Evolutionary conservation across 225 moss, liverwort and hornwort species (phyloP).

Genomic region (Rhytidiadelphus loreus): DNA sequence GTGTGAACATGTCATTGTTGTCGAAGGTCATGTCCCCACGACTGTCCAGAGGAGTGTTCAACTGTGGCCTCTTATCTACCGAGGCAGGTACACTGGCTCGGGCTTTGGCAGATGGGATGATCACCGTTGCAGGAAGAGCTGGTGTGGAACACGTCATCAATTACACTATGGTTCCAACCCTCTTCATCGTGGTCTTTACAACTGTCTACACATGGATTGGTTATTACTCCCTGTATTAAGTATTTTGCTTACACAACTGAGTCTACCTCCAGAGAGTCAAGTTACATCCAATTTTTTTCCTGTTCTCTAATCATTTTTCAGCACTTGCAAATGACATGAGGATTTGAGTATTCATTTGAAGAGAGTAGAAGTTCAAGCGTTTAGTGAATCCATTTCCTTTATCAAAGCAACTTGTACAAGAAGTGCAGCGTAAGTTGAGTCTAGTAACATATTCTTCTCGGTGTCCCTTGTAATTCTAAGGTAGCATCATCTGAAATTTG

Average conservation of each 20-base stretch:
- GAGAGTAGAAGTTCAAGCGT: neutral
- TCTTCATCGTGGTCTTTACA: slow-evolving; percentile 31
- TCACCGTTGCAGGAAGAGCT: slow-evolving; percentile 32
- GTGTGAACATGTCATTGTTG: slow-evolving; percentile 55
- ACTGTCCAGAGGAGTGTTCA: slow-evolving; percentile 50
- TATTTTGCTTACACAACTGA: neutral
- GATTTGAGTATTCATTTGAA: neutral
- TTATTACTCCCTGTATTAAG: slow-evolving; percentile 54
- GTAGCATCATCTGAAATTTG: neutral
- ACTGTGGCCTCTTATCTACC: slow-evolving; percentile 54
- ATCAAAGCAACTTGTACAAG: neutral
- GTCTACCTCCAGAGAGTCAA: neutral
- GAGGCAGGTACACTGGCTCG: slow-evolving; percentile 59
- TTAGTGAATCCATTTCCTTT: neutral
- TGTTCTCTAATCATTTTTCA: neutral
- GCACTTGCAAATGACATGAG: neutral
- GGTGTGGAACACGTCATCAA: slow-evolving; percentile 31
- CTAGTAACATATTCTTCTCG: neutral
- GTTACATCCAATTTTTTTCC: neutral
- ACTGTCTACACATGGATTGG: slow-evolving; percentile 48
- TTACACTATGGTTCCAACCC: slow-evolving; percentile 36
- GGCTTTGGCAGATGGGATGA: slow-evolving; percentile 52
- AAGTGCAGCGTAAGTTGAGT: neutral
- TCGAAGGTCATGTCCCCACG: slow-evolving; percentile 56
- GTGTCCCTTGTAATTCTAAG: neutral